phyloP scores from a whole-genome alignment of 768 basidiomycete genomes.

The Russula compacta region DNA sequence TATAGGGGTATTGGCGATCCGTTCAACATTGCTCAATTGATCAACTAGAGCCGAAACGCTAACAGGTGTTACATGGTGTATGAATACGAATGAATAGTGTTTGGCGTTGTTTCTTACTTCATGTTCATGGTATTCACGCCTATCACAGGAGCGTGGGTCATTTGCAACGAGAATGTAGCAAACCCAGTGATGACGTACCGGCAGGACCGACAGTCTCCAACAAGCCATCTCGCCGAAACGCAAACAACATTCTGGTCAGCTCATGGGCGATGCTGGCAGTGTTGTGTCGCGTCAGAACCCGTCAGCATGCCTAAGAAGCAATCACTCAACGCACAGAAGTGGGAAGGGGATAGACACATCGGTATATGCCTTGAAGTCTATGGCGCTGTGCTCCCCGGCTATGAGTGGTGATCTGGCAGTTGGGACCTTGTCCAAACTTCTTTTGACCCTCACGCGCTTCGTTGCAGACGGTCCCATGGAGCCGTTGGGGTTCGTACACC shows the following conservation, averaged over 20 bases:
- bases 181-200: conserved; percentile 33
- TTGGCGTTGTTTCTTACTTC: conserved; percentile 36
- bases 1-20: conserved; percentile 83
- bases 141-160: conserved; percentile 23
- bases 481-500: conserved; percentile 4
- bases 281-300: not conserved
- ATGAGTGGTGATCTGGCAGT: conserved; percentile 56
- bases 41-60: conserved; percentile 79
- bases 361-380: conserved; percentile 53
- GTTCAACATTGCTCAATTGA: conserved; percentile 79
- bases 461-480: conserved; percentile 21
- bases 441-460: conserved; percentile 61
- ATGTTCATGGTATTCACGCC: conserved; percentile 70
- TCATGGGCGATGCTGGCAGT: conserved; percentile 68
- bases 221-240: conserved; percentile 70
- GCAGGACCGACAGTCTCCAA: conserved; percentile 88
- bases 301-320: not conserved
- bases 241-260: conserved; percentile 56
- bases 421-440: conserved; percentile 50
- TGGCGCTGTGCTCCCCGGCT: conserved; percentile 40
- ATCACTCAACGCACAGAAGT: conserved; percentile 47
- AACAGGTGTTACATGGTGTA: not conserved
- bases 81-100: not conserved
- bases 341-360: conserved; percentile 58
- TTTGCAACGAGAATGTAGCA: not conserved